Conservation (phyloP, 2,329 filamentous ascomycete species). For the Trichoderma sp. region DNA sequence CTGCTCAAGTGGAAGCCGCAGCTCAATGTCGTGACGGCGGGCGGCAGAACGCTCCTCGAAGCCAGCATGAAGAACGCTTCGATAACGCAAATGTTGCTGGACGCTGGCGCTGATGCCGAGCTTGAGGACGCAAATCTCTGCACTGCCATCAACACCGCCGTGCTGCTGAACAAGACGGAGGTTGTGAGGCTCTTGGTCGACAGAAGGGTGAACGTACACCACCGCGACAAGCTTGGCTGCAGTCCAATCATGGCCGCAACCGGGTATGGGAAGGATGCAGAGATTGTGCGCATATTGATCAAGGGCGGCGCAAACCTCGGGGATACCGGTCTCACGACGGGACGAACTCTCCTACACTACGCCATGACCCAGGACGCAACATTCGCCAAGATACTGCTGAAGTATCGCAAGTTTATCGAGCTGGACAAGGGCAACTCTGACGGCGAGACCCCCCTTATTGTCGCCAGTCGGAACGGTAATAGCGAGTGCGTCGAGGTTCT, state of each 20-base stretch:
- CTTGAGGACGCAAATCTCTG: background rate
- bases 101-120: background rate
- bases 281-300: background rate
- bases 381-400: background rate
- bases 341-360: background rate
- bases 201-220: background rate
- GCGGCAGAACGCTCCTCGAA: background rate
- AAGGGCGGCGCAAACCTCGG: background rate
- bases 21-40: background rate
- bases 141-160: background rate
- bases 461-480: background rate
- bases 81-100: background rate
- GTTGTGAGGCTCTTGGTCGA: constrained; percentile 6
- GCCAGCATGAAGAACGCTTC: background rate
- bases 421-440: background rate
- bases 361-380: background rate
- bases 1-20: background rate
- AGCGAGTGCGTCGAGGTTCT: background rate
- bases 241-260: background rate
- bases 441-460: background rate
- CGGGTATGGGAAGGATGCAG: background rate
- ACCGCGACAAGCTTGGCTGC: background rate
- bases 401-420: background rate
- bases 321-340: background rate
- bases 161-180: background rate